These are phyloP conservation scores for Sparassis latifolia DNA, from an alignment of 1,284 basidiomycete species.

Conservation along the genomic window DNA sequence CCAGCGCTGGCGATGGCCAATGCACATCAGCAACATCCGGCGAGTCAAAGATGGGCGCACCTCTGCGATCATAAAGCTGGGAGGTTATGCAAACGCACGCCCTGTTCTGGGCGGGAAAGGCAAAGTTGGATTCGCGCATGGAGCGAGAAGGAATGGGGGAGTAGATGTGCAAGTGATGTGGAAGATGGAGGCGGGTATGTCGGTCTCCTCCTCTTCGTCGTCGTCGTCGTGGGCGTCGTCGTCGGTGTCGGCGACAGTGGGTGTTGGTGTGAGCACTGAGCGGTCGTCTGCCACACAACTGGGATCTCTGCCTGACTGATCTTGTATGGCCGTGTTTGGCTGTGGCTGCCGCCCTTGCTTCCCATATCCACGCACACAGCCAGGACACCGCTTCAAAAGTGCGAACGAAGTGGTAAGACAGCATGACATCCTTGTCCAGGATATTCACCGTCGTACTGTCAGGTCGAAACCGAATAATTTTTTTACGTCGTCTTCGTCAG, in stretches of 20 bases:
- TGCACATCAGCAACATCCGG: too few relatives aligned
- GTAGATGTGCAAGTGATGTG: background rate
- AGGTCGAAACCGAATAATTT: too few relatives aligned
- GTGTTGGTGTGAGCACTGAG: too few relatives aligned
- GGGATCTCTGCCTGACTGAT: constrained; percentile 25
- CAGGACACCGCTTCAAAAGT: too few relatives aligned
- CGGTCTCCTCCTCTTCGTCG: too few relatives aligned
- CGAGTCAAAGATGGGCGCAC: too few relatives aligned
- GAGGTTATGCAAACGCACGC: constrained; percentile 94
- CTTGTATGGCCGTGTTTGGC: constrained; percentile 26
- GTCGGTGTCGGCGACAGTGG: constrained; percentile 15
- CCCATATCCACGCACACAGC: too few relatives aligned
- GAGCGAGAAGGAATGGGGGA: constrained; percentile 6
- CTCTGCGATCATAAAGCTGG: constrained; percentile 92
- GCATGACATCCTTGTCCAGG: too few relatives aligned
- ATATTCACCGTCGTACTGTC: too few relatives aligned
- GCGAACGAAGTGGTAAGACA: too few relatives aligned
- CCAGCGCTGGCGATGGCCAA: too few relatives aligned
- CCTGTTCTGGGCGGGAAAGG: constrained; percentile 91
- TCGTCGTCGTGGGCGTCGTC: constrained; percentile 13
- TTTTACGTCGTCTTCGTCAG: too few relatives aligned
- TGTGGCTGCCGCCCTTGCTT: constrained; percentile 23
- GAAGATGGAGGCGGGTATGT: constrained; percentile 9
- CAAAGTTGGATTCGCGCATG: constrained; percentile 98
- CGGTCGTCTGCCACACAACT: constrained; percentile 16